Base-by-base conservation (phyloP, 441 rosid genomes). In the Brassica hybrid region DNA sequence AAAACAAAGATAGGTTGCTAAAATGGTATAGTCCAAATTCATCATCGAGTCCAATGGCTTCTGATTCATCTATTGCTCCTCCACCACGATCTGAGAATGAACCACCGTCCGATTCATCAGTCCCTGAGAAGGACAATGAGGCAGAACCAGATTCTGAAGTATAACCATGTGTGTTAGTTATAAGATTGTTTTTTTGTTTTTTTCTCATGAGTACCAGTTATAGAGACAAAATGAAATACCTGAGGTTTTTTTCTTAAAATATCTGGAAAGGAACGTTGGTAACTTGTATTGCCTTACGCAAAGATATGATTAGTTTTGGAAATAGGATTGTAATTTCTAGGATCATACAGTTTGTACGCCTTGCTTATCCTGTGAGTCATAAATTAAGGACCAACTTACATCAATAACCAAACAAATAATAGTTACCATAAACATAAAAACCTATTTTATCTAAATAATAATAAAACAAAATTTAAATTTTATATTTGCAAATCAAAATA, bases 1-100 rank as follows among this genome's bases (percentile, higher is more conserved):
- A 78, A 75, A 92, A 94, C 82, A 94, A 89, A 84, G 97, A 94
- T 13, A 86, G 90, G 83, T 83, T 94, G 61, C 85, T 92, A 6
- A 86, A 77, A 78, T 83, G 79, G 81, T 94, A 94, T 78, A 77
- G 75, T 41, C 86, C 88, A 23, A 79, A 80, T 58, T 58, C 72
- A 41, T 69, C 82, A 69, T 30, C 69, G 69, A 56, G 73, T 61
- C 69, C 75, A 76, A 45, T 65, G 9, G 70, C 83, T 69, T 30
- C 83, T 7, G 83, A 34, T 17, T 78, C 78, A 73, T 21, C 43
- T 60, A 1, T 14, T 19, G 60, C 74, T 52, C 65, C 73, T 65
- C 71, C 67, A 8, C 74, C 63, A 71, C 25, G 5, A 17, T 56
- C 60, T 21, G 23, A 21, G 23, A 21, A 0, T 18, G 52, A 45